Conservation (phyloP, 164 flowering plant genomes). For the Litsea cubeba region DNA sequence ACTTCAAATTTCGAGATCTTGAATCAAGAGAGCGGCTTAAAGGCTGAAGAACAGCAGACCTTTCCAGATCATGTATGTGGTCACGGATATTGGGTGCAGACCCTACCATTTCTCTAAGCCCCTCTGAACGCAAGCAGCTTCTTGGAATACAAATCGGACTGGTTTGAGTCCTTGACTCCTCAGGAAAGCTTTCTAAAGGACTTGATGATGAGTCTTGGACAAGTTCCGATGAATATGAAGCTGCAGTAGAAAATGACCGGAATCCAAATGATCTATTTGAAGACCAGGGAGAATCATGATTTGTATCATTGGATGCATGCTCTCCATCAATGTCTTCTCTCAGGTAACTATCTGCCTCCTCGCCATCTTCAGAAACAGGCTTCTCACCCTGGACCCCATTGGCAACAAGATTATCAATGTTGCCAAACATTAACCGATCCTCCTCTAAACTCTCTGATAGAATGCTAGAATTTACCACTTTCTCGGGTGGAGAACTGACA, state of each 20-base stretch:
- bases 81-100: slow-evolving; percentile 58
- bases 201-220: slow-evolving; percentile 18
- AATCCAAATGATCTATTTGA: slow-evolving; percentile 9
- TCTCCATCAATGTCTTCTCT: slow-evolving; percentile 24
- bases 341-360: slow-evolving; percentile 20
- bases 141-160: slow-evolving; percentile 35
- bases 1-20: slow-evolving; percentile 27
- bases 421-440: slow-evolving; percentile 48
- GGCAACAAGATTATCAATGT: slow-evolving; percentile 30
- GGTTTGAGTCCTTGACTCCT: slow-evolving; percentile 23
- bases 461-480: slow-evolving; percentile 9
- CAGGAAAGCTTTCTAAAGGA: slow-evolving; percentile 21
- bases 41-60: slow-evolving; percentile 22
- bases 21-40: slow-evolving; percentile 52
- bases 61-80: slow-evolving; percentile 20
- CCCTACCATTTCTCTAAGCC: slow-evolving; percentile 24
- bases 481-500: slow-evolving; percentile 4
- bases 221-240: slow-evolving; percentile 22
- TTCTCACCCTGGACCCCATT: slow-evolving; percentile 14
- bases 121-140: slow-evolving; percentile 15
- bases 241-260: background rate
- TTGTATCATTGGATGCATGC: slow-evolving; percentile 4
- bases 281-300: slow-evolving; percentile 14
- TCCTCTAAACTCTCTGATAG: slow-evolving; percentile 34
- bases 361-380: slow-evolving; percentile 16